Conservation (phyloP, 768 basidiomycete species). For the Suillus hirtellus region DNA sequence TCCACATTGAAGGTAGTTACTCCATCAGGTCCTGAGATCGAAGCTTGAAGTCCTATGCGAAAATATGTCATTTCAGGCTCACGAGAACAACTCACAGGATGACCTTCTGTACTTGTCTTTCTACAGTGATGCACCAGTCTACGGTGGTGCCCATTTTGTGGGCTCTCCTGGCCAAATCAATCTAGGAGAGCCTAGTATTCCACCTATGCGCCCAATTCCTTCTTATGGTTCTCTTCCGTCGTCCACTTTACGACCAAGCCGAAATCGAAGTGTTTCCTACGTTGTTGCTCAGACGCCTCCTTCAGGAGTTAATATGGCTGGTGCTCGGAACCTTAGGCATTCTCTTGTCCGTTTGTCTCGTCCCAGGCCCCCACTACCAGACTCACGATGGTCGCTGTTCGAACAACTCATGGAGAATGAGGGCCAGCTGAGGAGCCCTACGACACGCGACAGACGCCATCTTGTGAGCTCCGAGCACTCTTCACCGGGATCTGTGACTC, state of each 20-base stretch:
- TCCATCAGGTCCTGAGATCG: not conserved
- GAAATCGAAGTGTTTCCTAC: slow-evolving; percentile 12
- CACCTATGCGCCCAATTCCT: slow-evolving; percentile 19
- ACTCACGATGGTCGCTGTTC: slow-evolving; percentile 64
- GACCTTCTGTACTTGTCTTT: slow-evolving; percentile 10
- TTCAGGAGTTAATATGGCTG: slow-evolving; percentile 17
- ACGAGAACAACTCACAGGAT: not conserved
- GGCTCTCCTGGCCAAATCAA: slow-evolving; percentile 29
- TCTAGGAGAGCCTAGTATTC: slow-evolving; percentile 17
- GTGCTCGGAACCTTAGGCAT: slow-evolving; percentile 17
- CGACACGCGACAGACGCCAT: slow-evolving; percentile 9
- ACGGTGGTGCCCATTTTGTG: slow-evolving; percentile 14
- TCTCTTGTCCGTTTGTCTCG: slow-evolving; percentile 16
- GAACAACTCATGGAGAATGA: slow-evolving; percentile 73
- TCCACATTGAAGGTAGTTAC: not conserved
- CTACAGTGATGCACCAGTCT: slow-evolving; percentile 13
- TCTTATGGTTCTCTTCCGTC: slow-evolving; percentile 15
- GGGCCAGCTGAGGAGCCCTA: slow-evolving; percentile 36
- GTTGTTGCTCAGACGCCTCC: slow-evolving; percentile 17
- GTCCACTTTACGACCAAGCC: slow-evolving; percentile 7
- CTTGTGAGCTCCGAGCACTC: slow-evolving; percentile 7
- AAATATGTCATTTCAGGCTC: slow-evolving; percentile 1
- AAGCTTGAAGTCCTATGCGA: not conserved
- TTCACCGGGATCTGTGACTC: slow-evolving; percentile 11
- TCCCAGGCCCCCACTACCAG: slow-evolving; percentile 21